These are phyloP conservation scores for Naegleria fowleri DNA, from an alignment of 208 protist species.

Conservation along the genomic window DNA sequence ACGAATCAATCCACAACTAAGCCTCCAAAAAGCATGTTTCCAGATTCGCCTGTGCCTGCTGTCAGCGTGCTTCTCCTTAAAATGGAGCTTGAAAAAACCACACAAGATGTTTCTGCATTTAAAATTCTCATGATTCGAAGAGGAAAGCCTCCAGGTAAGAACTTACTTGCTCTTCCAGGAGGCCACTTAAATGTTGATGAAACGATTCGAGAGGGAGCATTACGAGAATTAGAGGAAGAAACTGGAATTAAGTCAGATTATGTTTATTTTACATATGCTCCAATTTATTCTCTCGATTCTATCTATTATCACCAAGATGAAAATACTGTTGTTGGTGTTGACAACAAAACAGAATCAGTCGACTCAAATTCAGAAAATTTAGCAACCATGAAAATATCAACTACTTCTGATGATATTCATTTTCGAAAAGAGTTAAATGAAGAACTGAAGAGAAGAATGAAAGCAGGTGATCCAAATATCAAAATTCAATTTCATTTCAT, in stretches of 20 bases:
- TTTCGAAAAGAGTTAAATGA: neutral
- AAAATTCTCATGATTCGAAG: neutral
- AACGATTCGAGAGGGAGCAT: neutral
- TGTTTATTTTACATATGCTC: neutral
- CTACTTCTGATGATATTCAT: neutral
- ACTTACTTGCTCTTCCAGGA: neutral
- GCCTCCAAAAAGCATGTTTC: neutral
- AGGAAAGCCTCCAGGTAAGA: neutral
- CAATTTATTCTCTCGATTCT: neutral
- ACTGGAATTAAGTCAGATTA: neutral
- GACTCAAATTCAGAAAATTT: neutral
- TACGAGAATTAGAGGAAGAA: neutral
- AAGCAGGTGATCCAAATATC: neutral
- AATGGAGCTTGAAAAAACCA: neutral
- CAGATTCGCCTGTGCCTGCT: neutral
- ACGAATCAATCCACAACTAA: too few relatives aligned
- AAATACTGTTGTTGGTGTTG: neutral
- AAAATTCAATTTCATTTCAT: neutral
- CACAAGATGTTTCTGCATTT: neutral
- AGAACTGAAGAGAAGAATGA: neutral
- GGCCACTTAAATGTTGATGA: neutral
- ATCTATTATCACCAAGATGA: neutral
- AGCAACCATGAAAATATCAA: neutral
- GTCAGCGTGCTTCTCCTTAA: neutral
- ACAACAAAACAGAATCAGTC: neutral